Base-by-base conservation (phyloP, 2,329 filamentous ascomycete genomes). In the Aspergillus sp. region DNA sequence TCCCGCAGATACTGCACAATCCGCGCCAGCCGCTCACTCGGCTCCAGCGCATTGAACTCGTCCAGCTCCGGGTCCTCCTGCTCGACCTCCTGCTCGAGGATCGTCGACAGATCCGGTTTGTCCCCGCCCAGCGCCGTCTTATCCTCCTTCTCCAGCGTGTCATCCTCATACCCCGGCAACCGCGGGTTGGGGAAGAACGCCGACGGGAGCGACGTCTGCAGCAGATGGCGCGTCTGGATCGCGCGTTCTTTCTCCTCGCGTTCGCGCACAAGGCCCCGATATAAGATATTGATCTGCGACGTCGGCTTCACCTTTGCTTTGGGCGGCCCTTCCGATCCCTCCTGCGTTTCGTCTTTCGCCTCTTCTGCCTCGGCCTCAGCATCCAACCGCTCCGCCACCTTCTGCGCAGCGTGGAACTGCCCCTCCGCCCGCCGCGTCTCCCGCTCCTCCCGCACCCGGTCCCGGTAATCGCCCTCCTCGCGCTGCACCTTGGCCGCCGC, bases 41-140 rank as follows among this genome's bases (percentile, higher is more conserved):
- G 77, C 19, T 85, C 81, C 42, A 93, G 74, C 1, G 80, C 82
- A 63, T 91, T 85, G 63, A 95, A 96, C 51, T 83, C 86, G 24
- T 92, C 86, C 52, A 97, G 73, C 68, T 96, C 91, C 4, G 80
- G 68, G 62, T 96, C 87, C 41, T 94, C 90, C 5, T 89, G 84
- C 2, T 86, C 85, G 1, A 85, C 70, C 2, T 82, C 81, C 65
- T 86, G 80, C 32, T 79, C 70, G 57, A 75, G 73, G 13, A 68
- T 59, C 3, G 67, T 63, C 43, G 67, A 61, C 14, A 57, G 53
- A 42, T 72, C 71, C 1, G 76, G 77, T 24, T 70, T 67, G 32
- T 81, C 77, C 54, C 80, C 83, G 0, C 86, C 87, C 35, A 90
- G 69, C 0, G 89, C 90, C 53, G 79, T 76, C 61, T 79, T 83